A percentile compares a stretch with the other conserved stretches of the same genome.
Conservation (phyloP, 2,329 filamentous ascomycete species). For the Trichoderma citrinoviride region DNA sequence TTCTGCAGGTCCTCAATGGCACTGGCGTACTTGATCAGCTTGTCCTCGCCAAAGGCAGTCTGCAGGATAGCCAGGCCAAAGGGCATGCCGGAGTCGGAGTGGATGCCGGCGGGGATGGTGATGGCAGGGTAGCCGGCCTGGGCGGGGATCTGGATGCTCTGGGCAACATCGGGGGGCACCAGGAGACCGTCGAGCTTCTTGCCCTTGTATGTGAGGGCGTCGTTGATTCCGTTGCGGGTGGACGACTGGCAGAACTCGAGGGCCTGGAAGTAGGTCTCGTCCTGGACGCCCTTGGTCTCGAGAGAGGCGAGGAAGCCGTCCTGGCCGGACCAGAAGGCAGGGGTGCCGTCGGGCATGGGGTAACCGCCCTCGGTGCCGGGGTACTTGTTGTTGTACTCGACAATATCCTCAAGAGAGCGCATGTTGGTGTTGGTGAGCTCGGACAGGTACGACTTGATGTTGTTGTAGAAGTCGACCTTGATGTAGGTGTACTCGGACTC, state of each 20-base stretch:
- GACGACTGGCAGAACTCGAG: conserved; percentile 59
- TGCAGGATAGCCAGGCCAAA: conserved; percentile 58
- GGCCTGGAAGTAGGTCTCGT: conserved; percentile 67
- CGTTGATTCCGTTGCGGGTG: conserved; percentile 66
- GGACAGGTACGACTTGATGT: conserved; percentile 60
- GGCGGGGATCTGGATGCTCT: conserved; percentile 67
- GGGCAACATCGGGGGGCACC: conserved; percentile 65
- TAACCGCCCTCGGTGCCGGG: conserved; percentile 65
- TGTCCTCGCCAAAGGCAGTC: conserved; percentile 59
- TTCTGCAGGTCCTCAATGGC: conserved; percentile 60
- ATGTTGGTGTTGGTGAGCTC: conserved; percentile 61
- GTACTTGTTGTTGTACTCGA: conserved; percentile 62
- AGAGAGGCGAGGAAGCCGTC: conserved; percentile 66
- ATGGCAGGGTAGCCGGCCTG: conserved; percentile 74
- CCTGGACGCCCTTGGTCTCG: conserved; percentile 56
- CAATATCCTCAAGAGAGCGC: conserved; percentile 60
- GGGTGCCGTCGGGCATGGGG: conserved; percentile 51
- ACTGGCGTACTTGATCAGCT: conserved; percentile 59
- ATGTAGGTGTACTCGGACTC: conserved; percentile 72
- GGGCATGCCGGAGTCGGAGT: conserved; percentile 55
- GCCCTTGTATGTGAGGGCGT: conserved; percentile 53
- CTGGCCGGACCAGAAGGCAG: conserved; percentile 68
- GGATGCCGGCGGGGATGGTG: conserved; percentile 62
- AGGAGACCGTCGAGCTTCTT: conserved; percentile 59
- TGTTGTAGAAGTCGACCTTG: conserved; percentile 67